Evolutionary conservation across 2,329 filamentous ascomycete species (phyloP).

Genomic region (Talaromyces sp.): DNA sequence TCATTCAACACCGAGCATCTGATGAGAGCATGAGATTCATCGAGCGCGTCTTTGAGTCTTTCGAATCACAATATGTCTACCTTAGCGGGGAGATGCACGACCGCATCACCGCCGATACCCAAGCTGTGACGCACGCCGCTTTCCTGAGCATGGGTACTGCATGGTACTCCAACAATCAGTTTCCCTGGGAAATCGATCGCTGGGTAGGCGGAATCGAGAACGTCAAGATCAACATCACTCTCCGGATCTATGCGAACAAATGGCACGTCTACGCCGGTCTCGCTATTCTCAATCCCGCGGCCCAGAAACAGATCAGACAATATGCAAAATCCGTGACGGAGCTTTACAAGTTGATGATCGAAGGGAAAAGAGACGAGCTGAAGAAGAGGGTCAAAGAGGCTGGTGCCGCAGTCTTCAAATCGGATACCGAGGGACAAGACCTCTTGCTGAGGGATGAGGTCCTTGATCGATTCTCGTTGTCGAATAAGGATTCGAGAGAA

Average conservation of each 20-base stretch:
- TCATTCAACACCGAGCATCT: conserved; percentile 89
- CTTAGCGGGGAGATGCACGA: conserved; percentile 86
- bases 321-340: conserved; percentile 91
- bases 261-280: conserved; percentile 99
- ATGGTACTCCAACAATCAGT: conserved; percentile 92
- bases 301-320: conserved; percentile 86
- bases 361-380: conserved; percentile 73
- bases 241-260: conserved; percentile 97
- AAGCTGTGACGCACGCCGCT: conserved; percentile 95
- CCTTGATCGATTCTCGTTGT: conserved; percentile 83
- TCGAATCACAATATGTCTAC: conserved; percentile 81
- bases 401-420: conserved; percentile 66
- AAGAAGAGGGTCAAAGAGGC: conserved; percentile 73
- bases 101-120: conserved; percentile 95
- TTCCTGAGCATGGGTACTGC: conserved; percentile 97
- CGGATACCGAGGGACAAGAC: conserved; percentile 53
- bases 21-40: conserved; percentile 73
- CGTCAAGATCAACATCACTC: conserved; percentile 96
- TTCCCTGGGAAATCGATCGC: conserved; percentile 93
- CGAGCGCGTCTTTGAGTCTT: conserved; percentile 74
- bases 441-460: conserved; percentile 75
- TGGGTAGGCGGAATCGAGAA: conserved; percentile 98
- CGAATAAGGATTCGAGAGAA: conserved; percentile 60
- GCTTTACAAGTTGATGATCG: conserved; percentile 95
- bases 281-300: conserved; percentile 92